These are phyloP conservation scores for Arachnopeziza araneosa DNA, from an alignment of 2,329 filamentous ascomycete genomes.

Conservation along the genomic window DNA sequence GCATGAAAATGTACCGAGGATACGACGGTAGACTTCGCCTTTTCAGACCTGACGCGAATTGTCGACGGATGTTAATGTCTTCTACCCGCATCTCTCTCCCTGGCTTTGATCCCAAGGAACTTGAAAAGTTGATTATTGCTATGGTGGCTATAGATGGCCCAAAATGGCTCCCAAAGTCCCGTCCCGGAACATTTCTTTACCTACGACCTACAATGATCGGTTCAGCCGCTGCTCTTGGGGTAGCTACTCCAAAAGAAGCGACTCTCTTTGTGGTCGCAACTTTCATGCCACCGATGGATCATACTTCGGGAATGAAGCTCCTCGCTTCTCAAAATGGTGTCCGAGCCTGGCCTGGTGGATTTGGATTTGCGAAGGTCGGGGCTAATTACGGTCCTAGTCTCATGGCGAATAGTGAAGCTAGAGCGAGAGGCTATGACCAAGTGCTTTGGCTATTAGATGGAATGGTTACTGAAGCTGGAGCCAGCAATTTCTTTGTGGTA, in stretches of 20 bases:
- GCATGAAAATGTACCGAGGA: slow-evolving; percentile 77
- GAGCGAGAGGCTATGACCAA: slow-evolving; percentile 72
- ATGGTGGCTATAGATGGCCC: slow-evolving; percentile 68
- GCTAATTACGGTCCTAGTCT: slow-evolving; percentile 89
- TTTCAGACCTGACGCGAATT: slow-evolving; percentile 58
- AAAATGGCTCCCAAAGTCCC: slow-evolving; percentile 71
- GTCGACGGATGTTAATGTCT: slow-evolving; percentile 44
- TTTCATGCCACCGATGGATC: slow-evolving; percentile 54
- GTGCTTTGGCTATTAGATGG: slow-evolving; percentile 88
- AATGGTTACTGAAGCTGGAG: slow-evolving; percentile 84
- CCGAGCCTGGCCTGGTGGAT: slow-evolving; percentile 88
- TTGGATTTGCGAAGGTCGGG: slow-evolving; percentile 86
- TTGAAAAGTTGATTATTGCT: slow-evolving; percentile 67
- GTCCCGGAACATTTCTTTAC: slow-evolving; percentile 71
- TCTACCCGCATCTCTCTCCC: slow-evolving; percentile 67
- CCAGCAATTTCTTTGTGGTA: slow-evolving; percentile 86
- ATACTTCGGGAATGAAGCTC: slow-evolving; percentile 59
- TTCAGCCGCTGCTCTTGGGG: slow-evolving; percentile 72
- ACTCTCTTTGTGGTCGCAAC: slow-evolving; percentile 77
- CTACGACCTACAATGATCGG: slow-evolving; percentile 77
- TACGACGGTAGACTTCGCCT: slow-evolving; percentile 57
- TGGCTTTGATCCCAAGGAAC: slow-evolving; percentile 61
- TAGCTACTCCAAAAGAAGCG: slow-evolving; percentile 75
- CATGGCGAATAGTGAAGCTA: slow-evolving; percentile 70
- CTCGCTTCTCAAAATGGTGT: slow-evolving; percentile 77